Conservation (phyloP, 305 asterid genomes). For the Fraxinus angustifolia region DNA sequence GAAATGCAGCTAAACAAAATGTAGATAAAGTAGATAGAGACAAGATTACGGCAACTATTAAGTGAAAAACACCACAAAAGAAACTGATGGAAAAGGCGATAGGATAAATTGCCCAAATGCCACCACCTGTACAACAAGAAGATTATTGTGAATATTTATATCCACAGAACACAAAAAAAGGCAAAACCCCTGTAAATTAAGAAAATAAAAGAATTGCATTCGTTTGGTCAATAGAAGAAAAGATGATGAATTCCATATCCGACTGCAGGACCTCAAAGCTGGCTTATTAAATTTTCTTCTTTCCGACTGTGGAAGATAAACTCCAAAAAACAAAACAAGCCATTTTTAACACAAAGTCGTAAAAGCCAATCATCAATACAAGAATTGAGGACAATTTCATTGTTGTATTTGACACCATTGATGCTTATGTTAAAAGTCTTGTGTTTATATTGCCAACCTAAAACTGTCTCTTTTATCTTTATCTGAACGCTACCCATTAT, state of each 20-base stretch:
- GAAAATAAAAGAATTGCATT: neutral
- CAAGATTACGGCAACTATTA: constrained; percentile 37
- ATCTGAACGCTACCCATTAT: neutral
- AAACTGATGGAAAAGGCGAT: constrained; percentile 55
- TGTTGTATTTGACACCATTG: neutral
- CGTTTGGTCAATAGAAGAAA: neutral
- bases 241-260: constrained; percentile 2
- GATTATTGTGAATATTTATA: constrained; percentile 9
- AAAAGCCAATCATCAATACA: neutral
- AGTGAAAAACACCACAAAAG: constrained; percentile 49
- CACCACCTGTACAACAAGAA: constrained; percentile 62
- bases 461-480: neutral
- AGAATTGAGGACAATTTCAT: neutral
- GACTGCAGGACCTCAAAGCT: constrained; percentile 7
- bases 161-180: constrained; percentile 6
- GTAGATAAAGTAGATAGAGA: constrained; percentile 57
- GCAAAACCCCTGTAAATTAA: constrained; percentile 1
- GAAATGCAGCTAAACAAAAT: constrained; percentile 66
- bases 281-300: neutral
- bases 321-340: neutral
- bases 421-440: neutral
- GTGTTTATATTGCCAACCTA: constrained; percentile 4
- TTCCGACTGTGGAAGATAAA: neutral
- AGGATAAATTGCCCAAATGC: constrained; percentile 81
- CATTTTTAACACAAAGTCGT: neutral